A percentile compares a stretch with the other conserved stretches of the same genome.
Evolutionary conservation across 2,329 filamentous ascomycete genomes (phyloP).

Genomic region (Pyrenophora graminea): DNA sequence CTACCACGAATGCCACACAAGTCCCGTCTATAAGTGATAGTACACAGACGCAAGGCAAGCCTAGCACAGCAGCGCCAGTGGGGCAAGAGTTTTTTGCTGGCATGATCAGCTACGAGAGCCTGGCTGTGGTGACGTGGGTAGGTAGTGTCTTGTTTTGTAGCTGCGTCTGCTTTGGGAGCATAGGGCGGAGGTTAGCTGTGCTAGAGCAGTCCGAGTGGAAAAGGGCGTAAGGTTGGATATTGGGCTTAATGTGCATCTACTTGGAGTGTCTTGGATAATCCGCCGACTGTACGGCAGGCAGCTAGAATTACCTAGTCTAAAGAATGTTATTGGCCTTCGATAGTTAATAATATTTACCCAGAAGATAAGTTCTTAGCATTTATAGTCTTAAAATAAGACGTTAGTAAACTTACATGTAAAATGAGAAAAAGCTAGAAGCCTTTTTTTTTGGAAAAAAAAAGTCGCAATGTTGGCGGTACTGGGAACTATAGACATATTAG

Average conservation of each 20-base stretch:
- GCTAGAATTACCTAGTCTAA: no score
- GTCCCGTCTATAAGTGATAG: constrained; percentile 12
- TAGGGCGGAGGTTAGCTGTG: constrained; percentile 74
- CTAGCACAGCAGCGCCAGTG: background rate
- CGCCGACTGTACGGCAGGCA: background rate
- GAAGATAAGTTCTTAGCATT: no score
- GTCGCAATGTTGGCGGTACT: no score
- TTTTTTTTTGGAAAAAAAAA: no score
- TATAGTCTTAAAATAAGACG: no score
- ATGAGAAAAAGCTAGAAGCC: no score
- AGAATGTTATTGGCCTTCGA: no score
- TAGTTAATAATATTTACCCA: no score
- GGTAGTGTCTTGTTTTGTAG: constrained; percentile 93
- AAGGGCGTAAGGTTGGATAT: background rate
- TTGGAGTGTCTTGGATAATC: no score
- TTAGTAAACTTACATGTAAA: no score
- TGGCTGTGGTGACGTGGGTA: constrained; percentile 84
- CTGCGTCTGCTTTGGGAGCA: constrained; percentile 93
- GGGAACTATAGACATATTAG: no score
- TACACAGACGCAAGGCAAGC: constrained; percentile 1
- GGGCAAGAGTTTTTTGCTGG: constrained; percentile 52
- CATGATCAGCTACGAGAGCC: constrained; percentile 63
- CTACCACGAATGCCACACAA: constrained; percentile 31
- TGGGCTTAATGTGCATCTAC: no score
- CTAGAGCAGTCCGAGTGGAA: constrained; percentile 28